A percentile compares a stretch with the other conserved stretches of the same genome.
Conservation (phyloP, 2,329 filamentous ascomycete species). For the Apiospora kogelbergensis region DNA sequence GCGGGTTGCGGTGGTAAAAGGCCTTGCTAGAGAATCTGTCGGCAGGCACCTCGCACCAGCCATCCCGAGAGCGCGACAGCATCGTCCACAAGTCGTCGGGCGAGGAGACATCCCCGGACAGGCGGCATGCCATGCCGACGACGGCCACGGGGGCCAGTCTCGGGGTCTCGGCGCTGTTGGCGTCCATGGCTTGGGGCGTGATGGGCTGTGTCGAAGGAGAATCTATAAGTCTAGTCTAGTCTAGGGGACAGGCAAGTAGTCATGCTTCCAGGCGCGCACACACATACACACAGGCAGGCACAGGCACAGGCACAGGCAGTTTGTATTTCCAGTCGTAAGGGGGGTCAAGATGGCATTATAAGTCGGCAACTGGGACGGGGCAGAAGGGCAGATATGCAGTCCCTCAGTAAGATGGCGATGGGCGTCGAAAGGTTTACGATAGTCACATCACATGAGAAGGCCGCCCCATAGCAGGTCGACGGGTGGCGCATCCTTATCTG, state of each 20-base stretch:
- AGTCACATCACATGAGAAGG: neutral
- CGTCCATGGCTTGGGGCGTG: neutral
- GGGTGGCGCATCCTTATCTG: neutral
- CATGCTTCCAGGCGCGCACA: neutral
- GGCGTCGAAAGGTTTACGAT: neutral
- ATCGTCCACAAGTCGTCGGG: conserved; percentile 40
- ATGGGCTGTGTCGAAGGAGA: neutral
- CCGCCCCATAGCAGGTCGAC: neutral
- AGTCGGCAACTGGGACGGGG: neutral
- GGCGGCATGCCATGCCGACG: conserved; percentile 36
- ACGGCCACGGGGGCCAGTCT: conserved; percentile 30
- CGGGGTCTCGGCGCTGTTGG: neutral
- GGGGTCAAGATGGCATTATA: neutral
- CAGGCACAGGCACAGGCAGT: too few species aligned
- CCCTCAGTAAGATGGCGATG: neutral
- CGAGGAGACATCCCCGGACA: conserved; percentile 35
- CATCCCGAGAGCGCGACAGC: conserved; percentile 35
- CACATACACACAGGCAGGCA: neutral
- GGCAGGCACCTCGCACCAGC: conserved; percentile 33
- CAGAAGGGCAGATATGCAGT: neutral
- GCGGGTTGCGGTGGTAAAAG: conserved; percentile 33
- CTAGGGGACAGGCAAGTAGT: neutral
- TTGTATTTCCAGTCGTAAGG: neutral
- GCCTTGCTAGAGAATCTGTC: conserved; percentile 31
- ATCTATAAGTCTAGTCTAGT: conserved; percentile 5